These are phyloP conservation scores for Toxoplasma gondii DNA, from an alignment of 169 alveolate species.

Conservation along the genomic window DNA sequence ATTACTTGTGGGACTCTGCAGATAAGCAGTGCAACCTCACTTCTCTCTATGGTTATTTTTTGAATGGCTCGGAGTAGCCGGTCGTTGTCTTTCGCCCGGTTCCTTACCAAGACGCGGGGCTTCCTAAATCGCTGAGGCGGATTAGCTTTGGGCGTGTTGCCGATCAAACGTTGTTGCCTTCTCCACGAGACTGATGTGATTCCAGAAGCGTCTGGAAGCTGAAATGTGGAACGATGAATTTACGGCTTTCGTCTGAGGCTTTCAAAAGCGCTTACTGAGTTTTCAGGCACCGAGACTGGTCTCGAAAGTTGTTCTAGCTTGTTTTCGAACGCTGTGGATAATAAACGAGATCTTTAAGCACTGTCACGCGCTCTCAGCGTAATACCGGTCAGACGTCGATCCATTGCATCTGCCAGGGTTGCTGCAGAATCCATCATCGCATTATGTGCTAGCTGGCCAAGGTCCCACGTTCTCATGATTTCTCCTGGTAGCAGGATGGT, in stretches of 20 bases:
- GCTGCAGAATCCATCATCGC: slow-evolving; percentile 12
- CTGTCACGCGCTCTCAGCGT: too few species aligned
- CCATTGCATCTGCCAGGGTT: slow-evolving; percentile 8
- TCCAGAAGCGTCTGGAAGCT: background rate
- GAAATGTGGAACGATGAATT: background rate
- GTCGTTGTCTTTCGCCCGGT: background rate
- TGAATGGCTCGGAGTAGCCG: slow-evolving; percentile 5
- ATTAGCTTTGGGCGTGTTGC: background rate
- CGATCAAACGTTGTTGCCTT: background rate
- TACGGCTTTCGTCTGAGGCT: background rate
- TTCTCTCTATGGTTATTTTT: background rate
- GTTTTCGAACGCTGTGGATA: background rate
- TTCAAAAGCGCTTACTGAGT: background rate
- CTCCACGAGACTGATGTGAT: background rate
- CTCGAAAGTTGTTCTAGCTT: background rate
- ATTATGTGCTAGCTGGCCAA: background rate
- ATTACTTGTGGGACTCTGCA: background rate
- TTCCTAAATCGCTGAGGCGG: background rate
- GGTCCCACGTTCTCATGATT: background rate
- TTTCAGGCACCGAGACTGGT: background rate
- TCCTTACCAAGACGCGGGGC: background rate
- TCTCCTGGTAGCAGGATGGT: background rate
- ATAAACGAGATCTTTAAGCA: background rate
- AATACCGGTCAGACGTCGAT: slow-evolving; percentile 5
- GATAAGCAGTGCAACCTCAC: background rate